Percentiles rank a stretch among this genome's conserved stretches.
These are phyloP conservation scores for Saturnispora gosingensis DNA, from an alignment of 805 yeast species.

Conservation along the genomic window DNA sequence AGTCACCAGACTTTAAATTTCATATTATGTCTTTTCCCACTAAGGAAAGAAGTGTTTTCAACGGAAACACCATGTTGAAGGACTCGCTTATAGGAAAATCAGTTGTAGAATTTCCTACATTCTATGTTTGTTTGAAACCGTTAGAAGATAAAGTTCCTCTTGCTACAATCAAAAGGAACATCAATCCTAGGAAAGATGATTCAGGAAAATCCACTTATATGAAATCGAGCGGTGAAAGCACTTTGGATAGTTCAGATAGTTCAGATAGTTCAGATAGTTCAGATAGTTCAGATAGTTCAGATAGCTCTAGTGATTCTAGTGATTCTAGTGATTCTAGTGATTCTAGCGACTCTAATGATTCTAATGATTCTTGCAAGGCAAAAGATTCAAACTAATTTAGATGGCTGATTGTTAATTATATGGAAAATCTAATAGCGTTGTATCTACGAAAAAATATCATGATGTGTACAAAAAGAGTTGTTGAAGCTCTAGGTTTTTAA, in stretches of 20 bases:
- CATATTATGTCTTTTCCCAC: conserved; percentile 6
- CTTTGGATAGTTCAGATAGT: not conserved
- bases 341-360: not conserved
- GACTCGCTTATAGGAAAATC: conserved; percentile 44
- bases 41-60: conserved; percentile 15
- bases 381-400: too few relatives aligned
- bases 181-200: too few relatives aligned
- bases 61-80: conserved; percentile 29
- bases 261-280: not conserved
- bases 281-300: not conserved
- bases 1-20: conserved; percentile 1
- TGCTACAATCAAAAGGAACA: not conserved
- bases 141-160: conserved; percentile 18
- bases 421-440: too few relatives aligned
- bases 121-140: conserved; percentile 30
- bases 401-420: too few relatives aligned
- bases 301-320: not conserved
- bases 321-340: not conserved
- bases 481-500: too few relatives aligned
- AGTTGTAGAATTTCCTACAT: conserved; percentile 73
- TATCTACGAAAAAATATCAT: too few relatives aligned
- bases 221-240: not conserved
- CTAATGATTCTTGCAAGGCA: not conserved
- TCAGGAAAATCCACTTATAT: not conserved
- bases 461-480: too few relatives aligned